Evolutionary conservation across 1,284 basidiomycete genomes (phyloP).

Genomic region (Blastosporella zonata): DNA sequence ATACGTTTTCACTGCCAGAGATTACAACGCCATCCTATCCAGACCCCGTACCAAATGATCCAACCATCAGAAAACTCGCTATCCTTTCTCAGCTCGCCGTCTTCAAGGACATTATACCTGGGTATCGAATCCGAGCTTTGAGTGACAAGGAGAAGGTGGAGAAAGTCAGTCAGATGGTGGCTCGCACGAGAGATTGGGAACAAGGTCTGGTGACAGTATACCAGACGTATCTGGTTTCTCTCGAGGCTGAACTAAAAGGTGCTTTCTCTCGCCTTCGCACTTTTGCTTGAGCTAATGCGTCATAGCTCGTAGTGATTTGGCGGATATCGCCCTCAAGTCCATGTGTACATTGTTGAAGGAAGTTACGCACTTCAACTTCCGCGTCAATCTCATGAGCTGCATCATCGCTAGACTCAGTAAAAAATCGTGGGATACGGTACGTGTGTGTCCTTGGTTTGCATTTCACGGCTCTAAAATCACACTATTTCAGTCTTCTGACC

Average conservation of each 20-base stretch:
- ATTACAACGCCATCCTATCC: constrained; percentile 67
- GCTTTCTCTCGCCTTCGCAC: constrained; percentile 22
- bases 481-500: constrained; percentile 63
- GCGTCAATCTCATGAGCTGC: constrained; percentile 87
- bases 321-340: constrained; percentile 73
- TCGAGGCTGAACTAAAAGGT: constrained; percentile 90
- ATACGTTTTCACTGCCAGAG: constrained; percentile 76
- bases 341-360: constrained; percentile 85
- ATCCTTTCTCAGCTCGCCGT: constrained; percentile 91
- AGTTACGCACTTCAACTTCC: constrained; percentile 97
- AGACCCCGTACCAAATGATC: constrained; percentile 74
- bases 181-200: constrained; percentile 91
- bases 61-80: constrained; percentile 83
- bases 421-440: constrained; percentile 84
- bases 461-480: not conserved
- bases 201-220: constrained; percentile 92
- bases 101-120: constrained; percentile 94
- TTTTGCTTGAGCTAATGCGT: constrained; percentile 23
- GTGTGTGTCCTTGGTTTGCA: constrained; percentile 22
- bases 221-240: constrained; percentile 81
- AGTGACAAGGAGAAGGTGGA: constrained; percentile 90
- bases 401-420: constrained; percentile 84
- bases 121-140: constrained; percentile 83
- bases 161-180: constrained; percentile 93
- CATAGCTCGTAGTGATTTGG: constrained; percentile 70